A percentile compares a stretch with the other conserved stretches of the same genome.
Conservation (phyloP, 23 red algal species). For the Gracilaria gracilis region DNA sequence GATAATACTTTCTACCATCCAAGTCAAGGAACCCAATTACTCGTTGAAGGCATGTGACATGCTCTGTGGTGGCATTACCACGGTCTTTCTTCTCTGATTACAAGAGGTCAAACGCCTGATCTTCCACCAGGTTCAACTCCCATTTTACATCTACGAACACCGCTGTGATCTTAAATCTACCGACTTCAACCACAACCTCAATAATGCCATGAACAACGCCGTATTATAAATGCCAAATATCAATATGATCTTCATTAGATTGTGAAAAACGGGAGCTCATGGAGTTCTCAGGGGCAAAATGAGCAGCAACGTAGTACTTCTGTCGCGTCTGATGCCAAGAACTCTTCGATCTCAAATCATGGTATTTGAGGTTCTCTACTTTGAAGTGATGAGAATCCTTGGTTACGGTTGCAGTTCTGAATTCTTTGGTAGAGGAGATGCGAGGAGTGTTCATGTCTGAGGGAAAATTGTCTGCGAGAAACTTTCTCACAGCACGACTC, state of each 20-base stretch:
- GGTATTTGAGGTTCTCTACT: background rate
- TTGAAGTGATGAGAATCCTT: background rate
- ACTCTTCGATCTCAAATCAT: background rate
- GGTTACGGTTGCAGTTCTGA: background rate
- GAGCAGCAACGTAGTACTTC: background rate
- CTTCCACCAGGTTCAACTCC: background rate
- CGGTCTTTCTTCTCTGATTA: background rate
- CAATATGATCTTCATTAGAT: too few relatives aligned
- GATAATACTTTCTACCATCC: background rate
- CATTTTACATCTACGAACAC: background rate
- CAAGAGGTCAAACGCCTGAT: background rate
- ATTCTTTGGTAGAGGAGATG: background rate
- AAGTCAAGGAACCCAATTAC: constrained; percentile 20
- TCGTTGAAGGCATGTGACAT: background rate
- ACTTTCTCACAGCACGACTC: background rate
- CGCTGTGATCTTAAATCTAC: background rate
- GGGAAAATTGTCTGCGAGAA: background rate
- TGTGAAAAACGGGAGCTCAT: background rate
- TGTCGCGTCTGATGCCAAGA: background rate
- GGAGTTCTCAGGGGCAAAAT: background rate
- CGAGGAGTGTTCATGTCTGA: too few relatives aligned
- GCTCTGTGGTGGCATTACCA: background rate
- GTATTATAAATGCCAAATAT: background rate
- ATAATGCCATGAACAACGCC: background rate
- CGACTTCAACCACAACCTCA: background rate